Conservation (phyloP, 345 rosid species). For the Citrus reticulata region DNA sequence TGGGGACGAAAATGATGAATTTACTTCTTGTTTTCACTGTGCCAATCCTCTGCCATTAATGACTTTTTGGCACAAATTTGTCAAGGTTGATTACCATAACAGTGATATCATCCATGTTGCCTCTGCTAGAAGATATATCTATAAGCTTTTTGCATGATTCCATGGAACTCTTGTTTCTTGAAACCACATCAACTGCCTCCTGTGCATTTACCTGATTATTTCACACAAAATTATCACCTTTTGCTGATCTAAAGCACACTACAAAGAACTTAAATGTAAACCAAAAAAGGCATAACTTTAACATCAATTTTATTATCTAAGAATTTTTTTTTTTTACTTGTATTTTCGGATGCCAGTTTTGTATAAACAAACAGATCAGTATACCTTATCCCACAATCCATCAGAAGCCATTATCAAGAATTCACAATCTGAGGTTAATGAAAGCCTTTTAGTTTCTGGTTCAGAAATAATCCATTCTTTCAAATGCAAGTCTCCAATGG, state of each 20-base stretch:
- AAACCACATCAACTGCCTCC: conserved; percentile 50
- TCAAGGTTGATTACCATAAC: conserved; percentile 44
- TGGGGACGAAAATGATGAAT: neutral
- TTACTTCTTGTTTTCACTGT: neutral
- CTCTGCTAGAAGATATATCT: conserved; percentile 36
- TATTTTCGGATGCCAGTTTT: neutral
- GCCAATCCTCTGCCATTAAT: neutral
- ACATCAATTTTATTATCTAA: no score
- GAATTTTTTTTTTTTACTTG: neutral
- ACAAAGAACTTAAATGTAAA: neutral
- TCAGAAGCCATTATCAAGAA: conserved; percentile 56
- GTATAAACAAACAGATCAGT: neutral
- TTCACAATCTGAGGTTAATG: conserved; percentile 33
- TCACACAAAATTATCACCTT: neutral
- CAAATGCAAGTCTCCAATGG: conserved; percentile 48
- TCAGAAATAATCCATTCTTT: conserved; percentile 54
- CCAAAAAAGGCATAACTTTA: no score
- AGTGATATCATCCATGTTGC: conserved; percentile 50
- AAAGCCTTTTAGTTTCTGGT: conserved; percentile 36
- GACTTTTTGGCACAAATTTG: conserved; percentile 8
- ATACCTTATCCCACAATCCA: conserved; percentile 62
- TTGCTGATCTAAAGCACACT: neutral
- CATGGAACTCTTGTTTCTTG: conserved; percentile 10
- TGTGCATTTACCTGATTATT: conserved; percentile 37
- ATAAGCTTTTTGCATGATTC: conserved; percentile 43